Conservation (phyloP, 2,329 filamentous ascomycete genomes). For the Proliferodiscus dingleyae region DNA sequence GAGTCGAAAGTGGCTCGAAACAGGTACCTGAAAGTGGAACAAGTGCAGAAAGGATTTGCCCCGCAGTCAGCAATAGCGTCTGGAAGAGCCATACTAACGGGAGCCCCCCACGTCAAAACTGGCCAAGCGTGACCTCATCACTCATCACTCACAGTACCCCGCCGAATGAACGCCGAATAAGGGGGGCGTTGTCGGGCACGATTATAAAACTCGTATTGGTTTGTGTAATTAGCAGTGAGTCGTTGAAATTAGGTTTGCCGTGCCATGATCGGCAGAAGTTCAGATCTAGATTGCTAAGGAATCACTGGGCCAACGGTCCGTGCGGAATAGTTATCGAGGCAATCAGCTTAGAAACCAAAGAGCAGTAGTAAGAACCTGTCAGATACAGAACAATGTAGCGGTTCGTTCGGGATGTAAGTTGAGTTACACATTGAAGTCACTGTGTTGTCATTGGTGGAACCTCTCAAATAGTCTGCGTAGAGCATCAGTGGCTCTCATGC, state of each 20-base stretch:
- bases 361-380: not conserved
- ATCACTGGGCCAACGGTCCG: slow-evolving; percentile 11
- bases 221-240: not conserved
- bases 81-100: slow-evolving; percentile 1
- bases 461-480: too few relatives aligned
- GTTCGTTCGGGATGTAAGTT: too few relatives aligned
- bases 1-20: slow-evolving; percentile 1
- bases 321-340: slow-evolving; percentile 5
- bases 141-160: slow-evolving; percentile 20
- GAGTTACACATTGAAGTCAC: too few relatives aligned
- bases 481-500: too few relatives aligned
- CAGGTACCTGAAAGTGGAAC: slow-evolving; percentile 20
- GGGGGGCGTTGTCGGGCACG: slow-evolving; percentile 3
- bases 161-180: slow-evolving; percentile 15
- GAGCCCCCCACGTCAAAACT: slow-evolving; percentile 21
- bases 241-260: slow-evolving; percentile 16
- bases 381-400: too few relatives aligned
- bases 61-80: slow-evolving; percentile 24
- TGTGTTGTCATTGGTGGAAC: too few relatives aligned
- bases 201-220: slow-evolving; percentile 10
- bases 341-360: not conserved
- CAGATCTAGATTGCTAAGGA: slow-evolving; percentile 7
- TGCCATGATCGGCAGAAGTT: slow-evolving; percentile 4
- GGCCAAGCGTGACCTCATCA: slow-evolving; percentile 26
- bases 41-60: slow-evolving; percentile 17